Evolutionary conservation across 148 eudicot species (phyloP).

Genomic region (Linanthus parryae): DNA sequence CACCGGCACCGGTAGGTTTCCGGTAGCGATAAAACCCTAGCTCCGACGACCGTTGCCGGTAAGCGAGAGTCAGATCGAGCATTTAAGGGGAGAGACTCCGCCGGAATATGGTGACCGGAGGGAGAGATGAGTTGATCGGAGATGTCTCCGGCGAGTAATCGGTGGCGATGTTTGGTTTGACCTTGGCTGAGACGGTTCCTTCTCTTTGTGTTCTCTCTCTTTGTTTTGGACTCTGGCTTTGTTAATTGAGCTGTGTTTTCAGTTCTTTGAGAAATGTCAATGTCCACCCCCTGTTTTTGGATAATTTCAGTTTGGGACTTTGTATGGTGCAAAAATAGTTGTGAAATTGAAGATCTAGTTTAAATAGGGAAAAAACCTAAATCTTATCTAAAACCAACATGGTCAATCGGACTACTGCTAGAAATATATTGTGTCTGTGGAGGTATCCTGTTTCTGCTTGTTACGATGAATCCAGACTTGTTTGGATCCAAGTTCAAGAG

Average conservation of each 20-base stretch:
- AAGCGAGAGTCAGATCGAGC: conserved; percentile 11
- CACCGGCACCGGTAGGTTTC: conserved; percentile 29
- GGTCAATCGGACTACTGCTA: too few relatives aligned
- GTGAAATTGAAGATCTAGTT: too few relatives aligned
- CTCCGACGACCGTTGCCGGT: conserved; percentile 18
- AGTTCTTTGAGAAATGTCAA: neutral
- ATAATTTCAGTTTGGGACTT: neutral
- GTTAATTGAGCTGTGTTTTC: conserved; percentile 16
- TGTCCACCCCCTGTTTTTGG: neutral
- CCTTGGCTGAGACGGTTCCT: conserved; percentile 43
- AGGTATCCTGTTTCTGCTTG: too few relatives aligned
- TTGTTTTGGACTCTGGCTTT: conserved; percentile 6
- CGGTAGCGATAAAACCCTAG: conserved; percentile 9
- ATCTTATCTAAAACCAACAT: too few relatives aligned
- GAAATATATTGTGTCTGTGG: too few relatives aligned
- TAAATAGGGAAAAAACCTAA: too few relatives aligned
- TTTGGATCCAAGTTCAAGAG: too few relatives aligned
- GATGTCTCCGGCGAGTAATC: conserved; percentile 9
- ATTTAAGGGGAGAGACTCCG: conserved; percentile 11
- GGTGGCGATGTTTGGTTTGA: conserved; percentile 25
- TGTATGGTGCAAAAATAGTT: too few relatives aligned
- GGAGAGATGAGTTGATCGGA: neutral
- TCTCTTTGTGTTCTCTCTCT: conserved; percentile 8
- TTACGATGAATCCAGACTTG: too few relatives aligned
- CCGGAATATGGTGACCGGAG: conserved; percentile 2